Base-by-base conservation (phyloP, 352 stramenopile species). In the Phytophthora cryptogea region DNA sequence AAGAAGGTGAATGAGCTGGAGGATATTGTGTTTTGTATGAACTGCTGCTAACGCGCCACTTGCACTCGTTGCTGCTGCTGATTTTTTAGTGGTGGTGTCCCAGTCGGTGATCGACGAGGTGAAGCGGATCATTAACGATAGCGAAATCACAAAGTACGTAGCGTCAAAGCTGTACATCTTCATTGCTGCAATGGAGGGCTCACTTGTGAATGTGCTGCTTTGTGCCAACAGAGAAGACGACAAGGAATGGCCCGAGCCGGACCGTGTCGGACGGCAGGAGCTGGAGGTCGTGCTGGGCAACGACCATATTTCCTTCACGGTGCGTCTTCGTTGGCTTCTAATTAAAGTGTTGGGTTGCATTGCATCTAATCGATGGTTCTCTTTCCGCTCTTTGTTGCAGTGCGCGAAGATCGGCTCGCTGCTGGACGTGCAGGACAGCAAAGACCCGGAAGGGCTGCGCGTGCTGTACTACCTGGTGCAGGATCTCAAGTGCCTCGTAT, bases 401-500 rank as follows among this genome's bases (percentile, higher is more conserved):
- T 98, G 93, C 60, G 79, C 90, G 45, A 98, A 99, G 76, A 98
- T 99, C 66, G 93, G 92, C 14, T 98, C 92, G 46, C 74, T 98
- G 46, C 68, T 97, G 32, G 92, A 99, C 58, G 92, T 99, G 14
- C 86, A 98, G 67, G 88, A 97, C 59, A 98, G 91, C 76, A 94
- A 97, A 30, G 97, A 99, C 70, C 96, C 96, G 0, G 91, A 98
- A 53, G 95, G 96, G 23, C 78, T 99, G 17, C 75, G 86, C 16
- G 83, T 92, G 46, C 96, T 99, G 53, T 99, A 99, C 76, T 99
- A 98, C 75, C 78, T 99, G 28, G 91, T 98, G 23, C 95, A 99
- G 72, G 97, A 99, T 72, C 78, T 99, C 45, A 98, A 98, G 68
- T 98, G 93, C 63, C 70, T 99, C 23, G 89, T 99, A 13, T 97